A percentile compares a stretch with the other conserved stretches of the same genome.
These are phyloP conservation scores for Coemansia pectinata DNA, from an alignment of 192 early-diverging fungal genomes.

Conservation along the genomic window DNA sequence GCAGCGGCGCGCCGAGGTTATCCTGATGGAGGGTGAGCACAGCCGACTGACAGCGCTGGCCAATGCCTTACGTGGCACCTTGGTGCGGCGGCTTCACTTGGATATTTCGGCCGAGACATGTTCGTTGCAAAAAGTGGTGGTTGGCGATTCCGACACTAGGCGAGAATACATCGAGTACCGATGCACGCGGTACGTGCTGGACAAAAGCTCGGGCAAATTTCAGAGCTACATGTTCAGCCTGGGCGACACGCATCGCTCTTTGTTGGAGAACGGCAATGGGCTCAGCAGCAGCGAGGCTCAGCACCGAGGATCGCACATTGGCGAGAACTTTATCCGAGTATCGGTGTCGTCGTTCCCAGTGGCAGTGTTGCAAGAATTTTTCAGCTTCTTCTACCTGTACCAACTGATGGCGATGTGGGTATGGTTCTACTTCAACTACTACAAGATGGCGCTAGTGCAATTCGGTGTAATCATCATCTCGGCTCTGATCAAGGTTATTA, in stretches of 20 bases:
- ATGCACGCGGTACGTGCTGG: slow-evolving; percentile 76
- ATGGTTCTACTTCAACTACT: slow-evolving; percentile 70
- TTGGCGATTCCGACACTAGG: slow-evolving; percentile 14
- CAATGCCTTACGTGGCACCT: slow-evolving; percentile 37
- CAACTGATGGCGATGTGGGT: slow-evolving; percentile 71
- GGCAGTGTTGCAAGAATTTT: slow-evolving; percentile 62
- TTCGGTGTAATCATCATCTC: slow-evolving; percentile 58
- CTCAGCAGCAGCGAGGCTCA: slow-evolving; percentile 57
- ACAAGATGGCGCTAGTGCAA: slow-evolving; percentile 62
- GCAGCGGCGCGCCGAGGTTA: slow-evolving; percentile 51
- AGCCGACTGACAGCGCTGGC: slow-evolving; percentile 46
- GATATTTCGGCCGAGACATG: slow-evolving; percentile 52
- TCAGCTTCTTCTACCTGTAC: slow-evolving; percentile 62
- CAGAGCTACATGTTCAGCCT: slow-evolving; percentile 61
- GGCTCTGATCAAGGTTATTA: slow-evolving; percentile 60
- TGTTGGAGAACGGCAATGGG: slow-evolving; percentile 56
- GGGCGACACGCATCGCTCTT: slow-evolving; percentile 59
- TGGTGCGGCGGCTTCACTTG: slow-evolving; percentile 28
- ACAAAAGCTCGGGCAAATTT: slow-evolving; percentile 51
- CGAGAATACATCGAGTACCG: slow-evolving; percentile 70
- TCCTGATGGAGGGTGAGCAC: slow-evolving; percentile 57
- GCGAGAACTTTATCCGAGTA: slow-evolving; percentile 67
- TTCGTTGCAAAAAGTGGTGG: slow-evolving; percentile 39
- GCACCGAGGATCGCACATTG: slow-evolving; percentile 58
- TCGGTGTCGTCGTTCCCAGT: slow-evolving; percentile 52